A percentile compares a stretch with the other conserved stretches of the same genome.
Conservation (phyloP, 164 flowering plant genomes). For the Magnolia kwangsiensis region DNA sequence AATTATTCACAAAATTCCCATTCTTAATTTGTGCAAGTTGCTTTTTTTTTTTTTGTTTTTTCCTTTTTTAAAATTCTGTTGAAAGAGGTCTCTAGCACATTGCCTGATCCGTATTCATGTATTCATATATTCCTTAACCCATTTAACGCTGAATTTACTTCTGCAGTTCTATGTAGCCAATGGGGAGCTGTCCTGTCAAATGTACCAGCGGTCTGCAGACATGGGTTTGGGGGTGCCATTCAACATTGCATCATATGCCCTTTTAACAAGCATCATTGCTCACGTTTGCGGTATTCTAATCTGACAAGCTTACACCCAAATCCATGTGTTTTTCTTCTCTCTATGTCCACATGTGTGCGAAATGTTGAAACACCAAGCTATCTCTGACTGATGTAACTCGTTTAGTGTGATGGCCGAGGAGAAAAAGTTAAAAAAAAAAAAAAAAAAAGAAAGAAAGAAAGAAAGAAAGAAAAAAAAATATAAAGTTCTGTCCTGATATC, state of each 20-base stretch:
- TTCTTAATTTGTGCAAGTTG: too few species aligned
- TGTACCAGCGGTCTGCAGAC: slow-evolving; percentile 98
- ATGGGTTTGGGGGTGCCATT: slow-evolving; percentile 99
- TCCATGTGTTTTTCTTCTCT: background rate
- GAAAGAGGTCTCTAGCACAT: background rate
- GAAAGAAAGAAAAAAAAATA: too few species aligned
- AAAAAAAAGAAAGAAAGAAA: background rate
- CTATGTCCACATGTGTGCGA: background rate
- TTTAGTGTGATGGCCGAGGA: background rate
- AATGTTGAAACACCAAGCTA: background rate
- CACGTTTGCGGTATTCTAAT: slow-evolving; percentile 84
- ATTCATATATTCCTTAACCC: background rate
- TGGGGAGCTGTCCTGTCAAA: slow-evolving; percentile 94
- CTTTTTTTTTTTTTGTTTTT: too few species aligned
- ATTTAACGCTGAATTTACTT: background rate
- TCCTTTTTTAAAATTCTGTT: too few species aligned
- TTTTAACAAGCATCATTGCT: slow-evolving; percentile 89
- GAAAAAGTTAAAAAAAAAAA: background rate
- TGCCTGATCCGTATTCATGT: background rate
- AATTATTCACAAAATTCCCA: too few species aligned
- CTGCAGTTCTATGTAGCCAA: slow-evolving; percentile 87
- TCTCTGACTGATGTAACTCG: background rate
- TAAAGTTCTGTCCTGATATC: too few species aligned
- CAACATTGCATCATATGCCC: slow-evolving; percentile 92
- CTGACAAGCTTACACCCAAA: background rate